phyloP scores from a whole-genome alignment of 1,139 yeast species.

The Yamadazyma buinensis region DNA sequence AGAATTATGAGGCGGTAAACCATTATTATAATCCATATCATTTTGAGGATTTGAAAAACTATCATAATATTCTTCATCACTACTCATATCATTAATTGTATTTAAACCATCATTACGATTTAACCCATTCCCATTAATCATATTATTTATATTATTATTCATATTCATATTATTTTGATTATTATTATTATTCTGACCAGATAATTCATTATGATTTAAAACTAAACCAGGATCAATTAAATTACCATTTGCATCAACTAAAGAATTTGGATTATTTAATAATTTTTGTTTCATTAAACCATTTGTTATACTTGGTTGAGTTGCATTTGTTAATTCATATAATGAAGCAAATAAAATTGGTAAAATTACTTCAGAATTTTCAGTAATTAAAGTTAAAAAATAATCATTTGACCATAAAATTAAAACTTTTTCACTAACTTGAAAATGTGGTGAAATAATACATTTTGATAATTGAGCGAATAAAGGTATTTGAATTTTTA shows the following conservation, averaged over 20 bases:
- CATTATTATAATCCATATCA: slow-evolving; percentile 25
- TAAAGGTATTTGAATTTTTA: slow-evolving; percentile 87
- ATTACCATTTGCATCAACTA: slow-evolving; percentile 47
- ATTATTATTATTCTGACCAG: slow-evolving; percentile 6
- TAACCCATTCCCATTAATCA: slow-evolving; percentile 19
- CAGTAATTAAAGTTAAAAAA: slow-evolving; percentile 84
- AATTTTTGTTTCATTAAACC: slow-evolving; percentile 45
- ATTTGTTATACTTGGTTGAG: slow-evolving; percentile 48
- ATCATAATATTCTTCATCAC: slow-evolving; percentile 45
- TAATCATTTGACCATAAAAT: slow-evolving; percentile 95
- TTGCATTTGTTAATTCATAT: slow-evolving; percentile 69
- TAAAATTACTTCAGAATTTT: slow-evolving; percentile 83
- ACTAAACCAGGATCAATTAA: slow-evolving; percentile 39
- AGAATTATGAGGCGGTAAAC: slow-evolving; percentile 41
- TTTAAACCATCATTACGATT: slow-evolving; percentile 21
- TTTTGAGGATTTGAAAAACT: slow-evolving; percentile 38
- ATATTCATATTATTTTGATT: slow-evolving; percentile 7
- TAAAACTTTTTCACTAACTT: slow-evolving; percentile 92
- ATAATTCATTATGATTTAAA: slow-evolving; percentile 8
- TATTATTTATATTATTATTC: slow-evolving; percentile 10
- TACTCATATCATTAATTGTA: slow-evolving; percentile 15
- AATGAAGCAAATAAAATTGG: slow-evolving; percentile 91
- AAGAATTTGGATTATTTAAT: slow-evolving; percentile 36
- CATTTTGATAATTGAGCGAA: slow-evolving; percentile 94
- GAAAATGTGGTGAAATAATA: slow-evolving; percentile 93